phyloP scores from a whole-genome alignment of 2,329 filamentous ascomycete genomes.

The Beauveria asiatica region DNA sequence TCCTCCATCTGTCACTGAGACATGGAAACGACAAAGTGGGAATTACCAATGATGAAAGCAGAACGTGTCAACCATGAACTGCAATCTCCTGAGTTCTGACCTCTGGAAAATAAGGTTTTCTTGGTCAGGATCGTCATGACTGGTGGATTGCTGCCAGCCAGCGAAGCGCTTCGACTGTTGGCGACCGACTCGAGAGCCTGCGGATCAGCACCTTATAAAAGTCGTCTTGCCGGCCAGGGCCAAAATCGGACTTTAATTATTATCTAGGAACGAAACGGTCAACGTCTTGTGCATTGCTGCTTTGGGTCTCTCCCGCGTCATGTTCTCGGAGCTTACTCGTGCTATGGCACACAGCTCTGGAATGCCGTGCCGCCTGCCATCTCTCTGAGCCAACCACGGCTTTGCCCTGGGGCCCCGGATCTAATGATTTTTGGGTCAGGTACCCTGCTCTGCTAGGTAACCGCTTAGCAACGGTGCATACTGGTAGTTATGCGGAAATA shows the following conservation, averaged over 20 bases:
- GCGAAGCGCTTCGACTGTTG: not conserved
- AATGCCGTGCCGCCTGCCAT: not conserved
- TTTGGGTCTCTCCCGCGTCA: not conserved
- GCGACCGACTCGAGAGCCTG: not conserved
- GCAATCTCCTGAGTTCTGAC: not conserved
- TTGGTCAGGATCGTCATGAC: not conserved
- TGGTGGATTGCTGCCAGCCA: not conserved
- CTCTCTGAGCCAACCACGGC: not conserved
- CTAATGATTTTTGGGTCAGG: not conserved
- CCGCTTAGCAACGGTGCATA: not conserved
- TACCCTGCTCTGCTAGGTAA: not conserved
- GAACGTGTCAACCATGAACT: not conserved
- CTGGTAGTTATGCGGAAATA: not conserved
- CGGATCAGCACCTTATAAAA: not conserved
- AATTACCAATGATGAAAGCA: not conserved
- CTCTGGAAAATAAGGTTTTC: not conserved
- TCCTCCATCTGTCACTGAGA: not conserved
- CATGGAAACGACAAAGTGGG: not conserved
- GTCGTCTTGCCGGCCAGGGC: not conserved
- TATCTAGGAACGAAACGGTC: not conserved
- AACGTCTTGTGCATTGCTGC: not conserved
- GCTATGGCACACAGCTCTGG: not conserved
- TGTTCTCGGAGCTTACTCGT: too few relatives aligned
- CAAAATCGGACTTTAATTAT: too few relatives aligned
- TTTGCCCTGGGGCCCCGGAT: not conserved